Evolutionary conservation across 306 rosid species (phyloP).

Genomic region (Lupinus albus): DNA sequence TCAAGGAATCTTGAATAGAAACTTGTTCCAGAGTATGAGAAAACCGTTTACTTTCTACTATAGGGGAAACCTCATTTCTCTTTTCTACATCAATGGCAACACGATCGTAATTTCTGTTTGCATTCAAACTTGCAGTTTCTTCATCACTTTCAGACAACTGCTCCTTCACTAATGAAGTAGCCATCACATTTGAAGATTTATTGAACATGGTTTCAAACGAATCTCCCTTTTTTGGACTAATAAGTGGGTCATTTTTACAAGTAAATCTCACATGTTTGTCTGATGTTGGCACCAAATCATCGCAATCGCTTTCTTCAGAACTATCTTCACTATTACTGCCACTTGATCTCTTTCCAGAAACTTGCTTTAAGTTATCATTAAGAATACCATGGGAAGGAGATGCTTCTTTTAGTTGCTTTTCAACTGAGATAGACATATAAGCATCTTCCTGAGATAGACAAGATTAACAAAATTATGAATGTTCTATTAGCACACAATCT

Average conservation of each 20-base stretch:
- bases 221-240: constrained; percentile 49
- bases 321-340: constrained; percentile 41
- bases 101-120: constrained; percentile 36
- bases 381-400: constrained; percentile 59
- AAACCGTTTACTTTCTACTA: constrained; percentile 55
- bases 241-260: constrained; percentile 55
- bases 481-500: constrained; percentile 17
- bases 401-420: constrained; percentile 47
- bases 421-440: constrained; percentile 40
- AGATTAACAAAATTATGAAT: constrained; percentile 37
- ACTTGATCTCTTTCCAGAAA: constrained; percentile 53
- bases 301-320: constrained; percentile 45
- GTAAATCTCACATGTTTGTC: constrained; percentile 62
- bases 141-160: constrained; percentile 54
- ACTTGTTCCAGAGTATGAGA: constrained; percentile 48
- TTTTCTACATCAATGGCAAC: constrained; percentile 40
- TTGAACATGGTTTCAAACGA: constrained; percentile 49
- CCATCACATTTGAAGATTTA: constrained; percentile 49
- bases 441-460: constrained; percentile 58
- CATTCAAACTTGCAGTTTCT: constrained; percentile 55
- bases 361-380: constrained; percentile 50
- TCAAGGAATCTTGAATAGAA: constrained; percentile 44
- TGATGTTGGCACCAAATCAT: constrained; percentile 42
- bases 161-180: constrained; percentile 54
- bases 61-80: constrained; percentile 46